Evolutionary conservation across 495 filamentous ascomycete species (phyloP).

Genomic region (Acidomyces sp.): DNA sequence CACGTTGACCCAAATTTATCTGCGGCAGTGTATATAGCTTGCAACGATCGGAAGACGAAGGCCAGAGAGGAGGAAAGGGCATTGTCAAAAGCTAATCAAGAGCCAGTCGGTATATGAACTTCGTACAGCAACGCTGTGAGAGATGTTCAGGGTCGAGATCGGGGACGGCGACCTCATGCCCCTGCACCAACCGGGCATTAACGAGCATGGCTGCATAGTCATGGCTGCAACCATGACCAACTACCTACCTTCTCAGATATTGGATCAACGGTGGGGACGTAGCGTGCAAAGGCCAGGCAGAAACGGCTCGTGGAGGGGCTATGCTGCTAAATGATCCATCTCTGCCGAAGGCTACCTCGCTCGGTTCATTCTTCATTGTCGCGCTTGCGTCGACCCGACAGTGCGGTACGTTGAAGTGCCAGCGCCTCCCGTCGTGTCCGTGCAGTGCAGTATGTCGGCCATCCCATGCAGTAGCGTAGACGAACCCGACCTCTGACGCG

Average conservation of each 20-base stretch:
- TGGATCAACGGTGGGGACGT: neutral
- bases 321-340: slow-evolving; percentile 1
- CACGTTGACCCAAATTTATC: neutral
- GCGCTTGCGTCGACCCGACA: slow-evolving; percentile 2
- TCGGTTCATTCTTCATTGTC: neutral
- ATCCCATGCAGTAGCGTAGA: slow-evolving; percentile 3
- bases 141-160: neutral
- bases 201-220: neutral
- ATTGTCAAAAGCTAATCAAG: neutral
- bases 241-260: neutral
- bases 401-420: slow-evolving; percentile 3
- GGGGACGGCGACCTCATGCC: neutral
- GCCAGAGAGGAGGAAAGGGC: neutral
- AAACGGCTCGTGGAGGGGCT: slow-evolving; percentile 3
- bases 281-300: slow-evolving; percentile 3
- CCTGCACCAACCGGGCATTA: neutral
- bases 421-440: slow-evolving; percentile 5
- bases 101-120: no score
- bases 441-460: no score
- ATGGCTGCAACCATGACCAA: neutral
- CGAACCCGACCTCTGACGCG: neutral
- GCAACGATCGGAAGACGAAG: neutral
- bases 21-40: neutral
- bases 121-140: no score
- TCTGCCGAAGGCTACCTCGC: neutral